phyloP scores from a whole-genome alignment of 345 rosid genomes.

The Lepidium aucheri region DNA sequence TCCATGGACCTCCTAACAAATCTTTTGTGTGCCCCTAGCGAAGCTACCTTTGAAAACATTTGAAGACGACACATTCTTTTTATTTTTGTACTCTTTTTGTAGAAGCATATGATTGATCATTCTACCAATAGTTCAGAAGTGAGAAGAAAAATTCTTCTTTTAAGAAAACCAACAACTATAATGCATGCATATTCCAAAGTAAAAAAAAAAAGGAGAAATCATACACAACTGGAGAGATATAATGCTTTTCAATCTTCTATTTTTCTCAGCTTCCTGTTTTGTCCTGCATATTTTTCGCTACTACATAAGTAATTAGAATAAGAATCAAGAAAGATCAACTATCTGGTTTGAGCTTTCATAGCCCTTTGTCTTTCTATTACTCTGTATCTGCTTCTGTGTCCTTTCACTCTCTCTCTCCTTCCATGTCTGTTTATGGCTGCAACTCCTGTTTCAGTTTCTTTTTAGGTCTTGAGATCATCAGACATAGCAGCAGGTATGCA shows the following conservation, averaged over 20 bases:
- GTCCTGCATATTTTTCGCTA: slow-evolving; percentile 4
- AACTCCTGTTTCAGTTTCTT: background rate
- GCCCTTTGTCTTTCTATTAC: background rate
- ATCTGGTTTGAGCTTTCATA: background rate
- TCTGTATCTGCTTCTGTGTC: background rate
- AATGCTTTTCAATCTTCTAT: background rate
- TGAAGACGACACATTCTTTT: background rate
- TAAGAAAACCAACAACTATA: no score
- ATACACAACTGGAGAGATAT: background rate
- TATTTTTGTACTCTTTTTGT: background rate
- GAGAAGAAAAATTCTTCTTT: background rate
- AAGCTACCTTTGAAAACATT: no score
- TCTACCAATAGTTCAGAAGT: background rate
- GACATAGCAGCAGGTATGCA: slow-evolving; percentile 87
- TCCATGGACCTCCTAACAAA: no score
- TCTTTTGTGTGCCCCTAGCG: no score
- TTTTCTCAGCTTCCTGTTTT: background rate
- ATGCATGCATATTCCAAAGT: background rate
- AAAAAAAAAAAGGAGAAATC: background rate
- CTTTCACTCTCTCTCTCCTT: background rate
- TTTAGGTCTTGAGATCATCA: slow-evolving; percentile 60
- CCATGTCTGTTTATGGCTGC: background rate
- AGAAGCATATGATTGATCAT: background rate
- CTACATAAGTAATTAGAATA: background rate
- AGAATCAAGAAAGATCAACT: background rate